These are phyloP conservation scores for Saturnispora saitoi DNA, from an alignment of 805 yeast genomes.

Conservation along the genomic window DNA sequence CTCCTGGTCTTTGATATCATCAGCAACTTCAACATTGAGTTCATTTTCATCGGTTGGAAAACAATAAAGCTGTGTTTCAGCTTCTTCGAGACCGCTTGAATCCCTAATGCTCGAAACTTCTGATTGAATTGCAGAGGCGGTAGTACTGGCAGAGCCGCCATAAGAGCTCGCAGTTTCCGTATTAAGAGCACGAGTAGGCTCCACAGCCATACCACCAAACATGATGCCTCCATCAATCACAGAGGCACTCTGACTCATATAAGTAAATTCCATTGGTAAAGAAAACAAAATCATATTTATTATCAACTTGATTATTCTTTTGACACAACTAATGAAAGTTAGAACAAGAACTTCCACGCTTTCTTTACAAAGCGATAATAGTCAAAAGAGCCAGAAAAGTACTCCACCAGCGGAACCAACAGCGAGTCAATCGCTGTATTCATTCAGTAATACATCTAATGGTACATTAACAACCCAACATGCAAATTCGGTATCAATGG, in stretches of 20 bases:
- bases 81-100: background rate
- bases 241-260: constrained; percentile 2
- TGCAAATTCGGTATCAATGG: constrained; percentile 13
- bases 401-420: background rate
- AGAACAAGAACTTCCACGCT: constrained; percentile 7
- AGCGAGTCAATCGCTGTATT: constrained; percentile 5
- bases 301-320: background rate
- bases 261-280: background rate
- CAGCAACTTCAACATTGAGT: constrained; percentile 21
- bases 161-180: constrained; percentile 9
- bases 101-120: constrained; percentile 3
- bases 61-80: background rate
- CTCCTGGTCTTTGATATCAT: constrained; percentile 22
- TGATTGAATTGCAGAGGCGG: constrained; percentile 5
- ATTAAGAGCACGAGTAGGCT: constrained; percentile 9
- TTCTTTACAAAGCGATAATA: constrained; percentile 1
- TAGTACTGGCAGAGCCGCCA: background rate
- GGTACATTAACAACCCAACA: constrained; percentile 16
- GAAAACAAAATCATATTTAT: background rate
- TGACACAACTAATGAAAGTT: background rate
- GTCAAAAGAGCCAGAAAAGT: background rate
- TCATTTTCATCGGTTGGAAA: constrained; percentile 13
- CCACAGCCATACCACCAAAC: constrained; percentile 8
- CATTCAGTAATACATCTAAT: constrained; percentile 11
- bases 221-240: constrained; percentile 10